Evolutionary conservation across 768 basidiomycete genomes (phyloP), one percentile per base, ranked within the genome.

Genomic region (Auricularia heimuer): DNA sequence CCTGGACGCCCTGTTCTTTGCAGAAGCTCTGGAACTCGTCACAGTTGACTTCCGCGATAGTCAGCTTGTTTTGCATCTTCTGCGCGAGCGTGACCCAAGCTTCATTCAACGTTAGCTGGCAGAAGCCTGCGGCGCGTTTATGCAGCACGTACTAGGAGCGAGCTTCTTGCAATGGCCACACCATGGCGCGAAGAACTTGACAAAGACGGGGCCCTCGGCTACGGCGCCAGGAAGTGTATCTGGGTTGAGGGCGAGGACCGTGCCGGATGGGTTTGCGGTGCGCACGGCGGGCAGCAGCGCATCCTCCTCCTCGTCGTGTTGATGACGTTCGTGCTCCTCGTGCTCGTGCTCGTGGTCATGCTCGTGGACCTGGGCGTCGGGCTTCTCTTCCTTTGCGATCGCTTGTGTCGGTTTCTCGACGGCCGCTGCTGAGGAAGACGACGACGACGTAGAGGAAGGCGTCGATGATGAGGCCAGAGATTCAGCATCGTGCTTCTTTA

Each of bases 101-200:
- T 62, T 87, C 11, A 14, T 21, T 44, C 33, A 56, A 37, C 63
- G 54, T 34, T 66, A 44, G 80, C 79, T 73, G 2, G 80, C 93
- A 29, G 29, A 2, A 29, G 29, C 29, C 29, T 29, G 61, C n/a
- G 63, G 12, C 33, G 39, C 42, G 35, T 21, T 4, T 37, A 14
- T 21, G 24, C 16, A 16, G 29, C 12, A 68, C 79, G 65, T 54
- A 80, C 79, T 73, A 2, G 80, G 94, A 0, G 92, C 91, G 1
- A 98, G 81, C 72, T 92, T 92, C 78, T 97, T 95, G 82, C 96
- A 99, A 76, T 98, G 95, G 3, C 91, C 91, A 37, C 71, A 85
- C 89, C 95, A 98, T 0, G 95, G 95, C 0, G 94, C 96, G 73
- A 83, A 98, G 79, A 91, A 98, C 72, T 89, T 88, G 73, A 89